Percentiles rank a stretch among this genome's conserved stretches.
These are phyloP conservation scores for Naematelia encephala DNA, from an alignment of 768 basidiomycete genomes.

Conservation along the genomic window DNA sequence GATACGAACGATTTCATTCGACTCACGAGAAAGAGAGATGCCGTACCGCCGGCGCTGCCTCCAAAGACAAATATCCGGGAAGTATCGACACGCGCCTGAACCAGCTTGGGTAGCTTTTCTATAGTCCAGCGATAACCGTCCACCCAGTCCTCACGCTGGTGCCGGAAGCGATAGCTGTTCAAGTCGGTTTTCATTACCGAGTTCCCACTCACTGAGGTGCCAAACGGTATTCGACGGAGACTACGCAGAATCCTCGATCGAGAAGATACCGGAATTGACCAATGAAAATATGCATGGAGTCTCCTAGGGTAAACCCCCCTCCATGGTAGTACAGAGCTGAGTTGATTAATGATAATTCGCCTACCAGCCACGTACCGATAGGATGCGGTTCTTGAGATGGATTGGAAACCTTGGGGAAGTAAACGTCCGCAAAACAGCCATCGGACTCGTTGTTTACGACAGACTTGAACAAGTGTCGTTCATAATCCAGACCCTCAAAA, in stretches of 20 bases:
- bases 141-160: slow-evolving; percentile 5
- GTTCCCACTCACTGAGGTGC: neutral
- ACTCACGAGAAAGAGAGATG: neutral
- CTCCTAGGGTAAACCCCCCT: slow-evolving; percentile 1
- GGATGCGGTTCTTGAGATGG: neutral
- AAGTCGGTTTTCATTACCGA: too few species aligned
- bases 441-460: neutral
- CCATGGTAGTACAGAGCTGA: neutral
- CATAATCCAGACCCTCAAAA: slow-evolving; percentile 4
- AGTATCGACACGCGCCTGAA: neutral
- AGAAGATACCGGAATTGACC: slow-evolving; percentile 4
- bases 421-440: neutral
- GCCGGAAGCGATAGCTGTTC: too few species aligned
- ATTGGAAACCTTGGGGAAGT: neutral
- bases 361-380: neutral
- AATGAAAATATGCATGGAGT: neutral
- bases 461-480: neutral
- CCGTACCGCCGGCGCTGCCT: slow-evolving; percentile 4
- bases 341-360: too few species aligned
- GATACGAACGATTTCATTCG: neutral
- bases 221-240: neutral
- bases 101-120: neutral
- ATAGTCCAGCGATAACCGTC: slow-evolving; percentile 1
- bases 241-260: neutral
- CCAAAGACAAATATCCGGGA: neutral